These are phyloP conservation scores for Thamnidium elegans DNA, from an alignment of 192 early-diverging fungal species.

Conservation along the genomic window DNA sequence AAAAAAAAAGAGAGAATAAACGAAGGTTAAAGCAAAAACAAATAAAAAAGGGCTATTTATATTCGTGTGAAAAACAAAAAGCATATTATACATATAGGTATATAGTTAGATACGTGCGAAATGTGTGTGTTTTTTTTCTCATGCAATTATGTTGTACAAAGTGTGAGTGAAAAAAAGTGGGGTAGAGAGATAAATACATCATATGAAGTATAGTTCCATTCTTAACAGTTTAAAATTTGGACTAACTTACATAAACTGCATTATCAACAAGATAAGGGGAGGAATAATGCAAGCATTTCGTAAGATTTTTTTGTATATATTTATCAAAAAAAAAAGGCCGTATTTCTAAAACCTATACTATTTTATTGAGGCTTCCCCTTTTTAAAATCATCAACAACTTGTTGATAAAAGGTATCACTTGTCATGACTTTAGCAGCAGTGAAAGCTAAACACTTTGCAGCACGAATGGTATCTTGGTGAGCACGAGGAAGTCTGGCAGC, in stretches of 20 bases:
- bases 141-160: neutral
- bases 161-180: neutral
- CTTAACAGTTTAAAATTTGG: too few relatives aligned
- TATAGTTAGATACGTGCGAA: neutral
- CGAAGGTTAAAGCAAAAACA: neutral
- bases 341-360: neutral
- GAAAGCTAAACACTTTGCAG: conserved; percentile 50
- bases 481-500: conserved; percentile 55
- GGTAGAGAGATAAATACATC: neutral
- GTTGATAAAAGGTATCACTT: conserved; percentile 43
- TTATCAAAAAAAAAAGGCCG: too few relatives aligned
- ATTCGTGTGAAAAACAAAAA: conserved; percentile 1
- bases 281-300: too few relatives aligned
- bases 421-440: conserved; percentile 47
- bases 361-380: conserved; percentile 18
- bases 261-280: too few relatives aligned
- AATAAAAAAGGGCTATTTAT: neutral
- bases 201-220: neutral
- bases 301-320: too few relatives aligned
- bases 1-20: conserved; percentile 3
- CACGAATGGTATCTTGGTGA: conserved; percentile 51
- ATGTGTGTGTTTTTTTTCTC: neutral
- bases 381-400: conserved; percentile 40
- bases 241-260: too few relatives aligned
- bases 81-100: neutral